Percentiles rank a stretch among this genome's conserved stretches.
Conservation (phyloP, 768 basidiomycete genomes). For the Asterophora lycoperdoides region DNA sequence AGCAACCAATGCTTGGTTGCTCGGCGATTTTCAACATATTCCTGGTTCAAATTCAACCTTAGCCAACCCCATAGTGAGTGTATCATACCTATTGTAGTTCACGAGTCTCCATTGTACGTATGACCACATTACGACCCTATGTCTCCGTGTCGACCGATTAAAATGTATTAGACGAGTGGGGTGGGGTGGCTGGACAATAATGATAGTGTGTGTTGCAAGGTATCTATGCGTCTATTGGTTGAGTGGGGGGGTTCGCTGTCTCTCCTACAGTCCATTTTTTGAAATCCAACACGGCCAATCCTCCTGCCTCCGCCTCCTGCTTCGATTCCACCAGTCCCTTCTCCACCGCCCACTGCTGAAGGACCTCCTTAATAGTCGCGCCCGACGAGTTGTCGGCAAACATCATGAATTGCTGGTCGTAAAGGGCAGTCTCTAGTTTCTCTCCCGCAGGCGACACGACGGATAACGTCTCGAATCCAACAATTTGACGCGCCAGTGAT, state of each 20-base stretch:
- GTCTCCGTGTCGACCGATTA: neutral
- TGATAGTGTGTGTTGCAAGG: neutral
- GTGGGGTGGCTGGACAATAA: neutral
- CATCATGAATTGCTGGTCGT: slow-evolving; percentile 73
- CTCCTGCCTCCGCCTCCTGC: slow-evolving; percentile 24
- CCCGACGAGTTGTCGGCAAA: slow-evolving; percentile 51
- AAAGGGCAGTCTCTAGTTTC: slow-evolving; percentile 51
- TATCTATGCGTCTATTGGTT: neutral
- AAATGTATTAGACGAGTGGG: neutral
- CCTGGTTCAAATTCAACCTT: too few relatives aligned
- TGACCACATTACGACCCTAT: too few relatives aligned
- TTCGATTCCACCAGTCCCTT: slow-evolving; percentile 38
- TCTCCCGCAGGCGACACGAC: slow-evolving; percentile 33
- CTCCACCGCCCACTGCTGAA: slow-evolving; percentile 53
- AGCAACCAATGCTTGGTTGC: too few relatives aligned
- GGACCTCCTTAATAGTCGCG: slow-evolving; percentile 38
- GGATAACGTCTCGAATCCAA: slow-evolving; percentile 68
- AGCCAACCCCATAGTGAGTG: too few relatives aligned
- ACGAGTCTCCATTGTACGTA: neutral
- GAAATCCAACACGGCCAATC: slow-evolving; percentile 50
- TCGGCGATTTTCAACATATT: too few relatives aligned
- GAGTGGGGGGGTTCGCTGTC: slow-evolving; percentile 3
- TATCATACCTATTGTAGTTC: neutral
- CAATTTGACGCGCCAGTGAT: slow-evolving; percentile 78
- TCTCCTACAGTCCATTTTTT: slow-evolving; percentile 66